Evolutionary conservation across 2,329 filamentous ascomycete genomes (phyloP).

Genomic region (Stagonosporopsis cucurbitacearum): DNA sequence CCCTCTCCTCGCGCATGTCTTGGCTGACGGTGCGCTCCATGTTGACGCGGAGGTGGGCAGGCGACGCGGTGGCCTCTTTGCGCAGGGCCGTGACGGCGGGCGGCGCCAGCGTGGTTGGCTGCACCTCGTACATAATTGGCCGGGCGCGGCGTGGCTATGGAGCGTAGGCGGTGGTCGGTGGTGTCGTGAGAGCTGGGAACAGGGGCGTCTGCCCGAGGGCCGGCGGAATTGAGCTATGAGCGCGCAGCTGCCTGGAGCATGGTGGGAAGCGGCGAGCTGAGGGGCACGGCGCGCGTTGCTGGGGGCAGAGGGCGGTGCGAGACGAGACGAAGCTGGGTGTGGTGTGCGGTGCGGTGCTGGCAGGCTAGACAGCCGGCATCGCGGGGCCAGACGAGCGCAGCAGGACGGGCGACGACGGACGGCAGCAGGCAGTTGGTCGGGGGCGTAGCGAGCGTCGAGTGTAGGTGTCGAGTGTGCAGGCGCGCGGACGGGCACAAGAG

Average conservation of each 20-base stretch:
- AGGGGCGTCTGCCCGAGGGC: conserved; percentile 39
- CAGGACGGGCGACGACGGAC: conserved; percentile 13
- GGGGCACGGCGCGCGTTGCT: conserved; percentile 6
- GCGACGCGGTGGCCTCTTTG: conserved; percentile 44
- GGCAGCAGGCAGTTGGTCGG: conserved; percentile 24
- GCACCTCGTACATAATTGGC: conserved; percentile 38
- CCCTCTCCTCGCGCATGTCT: conserved; percentile 89
- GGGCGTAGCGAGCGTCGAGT: conserved; percentile 8
- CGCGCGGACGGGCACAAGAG: neutral
- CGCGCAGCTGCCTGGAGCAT: conserved; percentile 42
- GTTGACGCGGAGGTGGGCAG: conserved; percentile 36
- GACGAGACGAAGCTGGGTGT: neutral
- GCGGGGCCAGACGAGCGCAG: conserved; percentile 17
- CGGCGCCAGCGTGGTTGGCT: conserved; percentile 47
- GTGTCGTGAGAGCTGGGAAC: conserved; percentile 9
- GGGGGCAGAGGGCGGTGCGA: conserved; percentile 5
- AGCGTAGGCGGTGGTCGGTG: neutral
- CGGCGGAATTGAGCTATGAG: conserved; percentile 40
- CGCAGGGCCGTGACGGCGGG: conserved; percentile 54
- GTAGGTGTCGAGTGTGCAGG: neutral
- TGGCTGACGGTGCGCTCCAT: conserved; percentile 76
- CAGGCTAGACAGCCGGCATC: conserved; percentile 30
- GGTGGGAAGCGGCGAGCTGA: conserved; percentile 23
- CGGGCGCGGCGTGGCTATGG: neutral
- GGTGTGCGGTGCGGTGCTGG: neutral